A percentile compares a stretch with the other conserved stretches of the same genome.
Conservation (phyloP, 257 asterid species). For the Handroanthus guayacan region DNA sequence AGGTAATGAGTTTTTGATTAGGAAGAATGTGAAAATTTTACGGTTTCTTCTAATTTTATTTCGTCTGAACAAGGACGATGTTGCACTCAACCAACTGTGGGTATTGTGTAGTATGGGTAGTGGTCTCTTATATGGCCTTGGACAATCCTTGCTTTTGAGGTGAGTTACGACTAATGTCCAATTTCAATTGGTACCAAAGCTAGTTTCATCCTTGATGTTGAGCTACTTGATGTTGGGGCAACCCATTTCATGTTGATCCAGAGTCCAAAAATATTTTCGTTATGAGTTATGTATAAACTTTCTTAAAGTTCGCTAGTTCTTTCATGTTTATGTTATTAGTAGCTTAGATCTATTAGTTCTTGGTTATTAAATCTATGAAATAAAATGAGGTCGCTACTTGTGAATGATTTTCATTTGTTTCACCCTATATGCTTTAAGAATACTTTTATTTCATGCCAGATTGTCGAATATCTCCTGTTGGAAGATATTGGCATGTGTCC, state of each 20-base stretch:
- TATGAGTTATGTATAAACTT: background rate
- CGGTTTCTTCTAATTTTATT: background rate
- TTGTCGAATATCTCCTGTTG: background rate
- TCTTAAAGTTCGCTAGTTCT: background rate
- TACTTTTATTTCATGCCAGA: background rate
- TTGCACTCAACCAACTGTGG: background rate
- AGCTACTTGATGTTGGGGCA: too few species aligned
- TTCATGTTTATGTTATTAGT: background rate
- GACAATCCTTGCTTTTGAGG: too few species aligned
- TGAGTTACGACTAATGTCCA: too few species aligned
- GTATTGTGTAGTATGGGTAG: too few species aligned
- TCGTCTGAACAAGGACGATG: background rate
- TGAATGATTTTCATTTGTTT: constrained; percentile 6
- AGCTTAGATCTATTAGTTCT: background rate
- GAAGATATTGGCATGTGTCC: constrained; percentile 2
- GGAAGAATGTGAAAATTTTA: background rate
- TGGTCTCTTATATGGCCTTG: too few species aligned
- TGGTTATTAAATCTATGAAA: background rate
- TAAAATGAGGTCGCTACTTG: background rate
- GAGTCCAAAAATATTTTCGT: constrained; percentile 10
- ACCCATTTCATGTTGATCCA: too few species aligned
- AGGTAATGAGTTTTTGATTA: constrained; percentile 9
- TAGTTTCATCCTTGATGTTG: too few species aligned
- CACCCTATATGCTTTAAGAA: constrained; percentile 16
- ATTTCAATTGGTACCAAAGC: too few species aligned